phyloP scores from a whole-genome alignment of 106 monocot genomes.

The Dendrobium huoshanense region DNA sequence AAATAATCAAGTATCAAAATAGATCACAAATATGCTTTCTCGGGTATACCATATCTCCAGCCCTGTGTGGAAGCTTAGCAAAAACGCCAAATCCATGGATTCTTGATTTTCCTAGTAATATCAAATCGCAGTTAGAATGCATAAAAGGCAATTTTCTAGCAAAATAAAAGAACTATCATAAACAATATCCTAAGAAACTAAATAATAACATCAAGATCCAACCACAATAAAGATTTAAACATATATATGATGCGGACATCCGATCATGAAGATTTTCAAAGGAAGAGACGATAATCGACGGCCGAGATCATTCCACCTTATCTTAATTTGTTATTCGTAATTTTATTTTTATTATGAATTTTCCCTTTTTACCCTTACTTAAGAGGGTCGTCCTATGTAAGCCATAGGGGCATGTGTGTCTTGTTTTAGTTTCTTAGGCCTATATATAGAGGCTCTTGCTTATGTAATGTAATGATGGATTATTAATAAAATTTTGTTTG shows the following conservation, averaged over 20 bases:
- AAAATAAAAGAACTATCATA: not conserved
- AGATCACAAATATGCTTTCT: not conserved
- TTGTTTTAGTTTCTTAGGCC: too few species aligned
- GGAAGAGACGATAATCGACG: too few species aligned
- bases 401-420: too few species aligned
- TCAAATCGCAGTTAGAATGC: not conserved
- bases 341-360: too few species aligned
- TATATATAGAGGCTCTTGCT: too few species aligned
- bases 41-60: slow-evolving; percentile 91
- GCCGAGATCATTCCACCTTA: too few species aligned
- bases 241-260: not conserved
- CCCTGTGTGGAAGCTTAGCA: slow-evolving; percentile 84
- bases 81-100: slow-evolving; percentile 99
- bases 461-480: too few species aligned
- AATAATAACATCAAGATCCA: not conserved
- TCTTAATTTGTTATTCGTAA: too few species aligned
- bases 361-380: too few species aligned
- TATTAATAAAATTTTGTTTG: too few species aligned
- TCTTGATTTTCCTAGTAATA: slow-evolving; percentile 71
- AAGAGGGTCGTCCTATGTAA: too few species aligned
- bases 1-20: slow-evolving; percentile 12
- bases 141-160: not conserved
- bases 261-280: too few species aligned
- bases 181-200: not conserved
- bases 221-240: not conserved